Percentiles rank a stretch among this genome's conserved stretches.
These are phyloP conservation scores for Pholiota microspora DNA, from an alignment of 768 basidiomycete genomes.

Conservation along the genomic window DNA sequence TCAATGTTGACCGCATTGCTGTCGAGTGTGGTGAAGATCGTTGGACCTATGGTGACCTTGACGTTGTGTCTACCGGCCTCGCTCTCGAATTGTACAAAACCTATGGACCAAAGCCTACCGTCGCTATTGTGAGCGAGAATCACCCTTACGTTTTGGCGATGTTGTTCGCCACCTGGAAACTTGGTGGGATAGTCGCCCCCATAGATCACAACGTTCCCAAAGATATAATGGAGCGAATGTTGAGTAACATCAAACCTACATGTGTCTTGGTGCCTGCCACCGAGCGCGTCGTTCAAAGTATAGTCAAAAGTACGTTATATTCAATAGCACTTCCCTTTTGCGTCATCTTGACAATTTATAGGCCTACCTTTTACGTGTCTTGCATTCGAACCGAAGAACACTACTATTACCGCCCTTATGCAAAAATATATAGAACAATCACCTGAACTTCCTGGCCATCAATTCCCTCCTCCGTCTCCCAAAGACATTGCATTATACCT, in stretches of 20 bases:
- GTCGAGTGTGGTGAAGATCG: slow-evolving; percentile 28
- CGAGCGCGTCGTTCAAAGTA: slow-evolving; percentile 19
- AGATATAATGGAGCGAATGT: slow-evolving; percentile 30
- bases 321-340: neutral
- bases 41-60: slow-evolving; percentile 33
- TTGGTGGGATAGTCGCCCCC: slow-evolving; percentile 30
- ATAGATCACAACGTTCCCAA: slow-evolving; percentile 30
- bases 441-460: slow-evolving; percentile 17
- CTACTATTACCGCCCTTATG: slow-evolving; percentile 27
- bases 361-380: slow-evolving; percentile 18
- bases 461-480: slow-evolving; percentile 19
- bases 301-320: slow-evolving; percentile 22
- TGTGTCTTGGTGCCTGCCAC: slow-evolving; percentile 23
- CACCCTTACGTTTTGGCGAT: slow-evolving; percentile 31
- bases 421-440: slow-evolving; percentile 26
- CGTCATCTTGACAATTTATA: neutral
- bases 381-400: slow-evolving; percentile 22
- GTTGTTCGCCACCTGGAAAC: slow-evolving; percentile 32
- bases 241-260: slow-evolving; percentile 27
- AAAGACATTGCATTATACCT: slow-evolving; percentile 27
- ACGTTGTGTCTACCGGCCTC: slow-evolving; percentile 29
- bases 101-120: slow-evolving; percentile 25
- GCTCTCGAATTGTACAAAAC: slow-evolving; percentile 24
- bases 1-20: slow-evolving; percentile 17
- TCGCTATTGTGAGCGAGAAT: slow-evolving; percentile 34